These are phyloP conservation scores for Aaosphaeria pasadenensis DNA, from an alignment of 2,329 filamentous ascomycete genomes.

Conservation along the genomic window DNA sequence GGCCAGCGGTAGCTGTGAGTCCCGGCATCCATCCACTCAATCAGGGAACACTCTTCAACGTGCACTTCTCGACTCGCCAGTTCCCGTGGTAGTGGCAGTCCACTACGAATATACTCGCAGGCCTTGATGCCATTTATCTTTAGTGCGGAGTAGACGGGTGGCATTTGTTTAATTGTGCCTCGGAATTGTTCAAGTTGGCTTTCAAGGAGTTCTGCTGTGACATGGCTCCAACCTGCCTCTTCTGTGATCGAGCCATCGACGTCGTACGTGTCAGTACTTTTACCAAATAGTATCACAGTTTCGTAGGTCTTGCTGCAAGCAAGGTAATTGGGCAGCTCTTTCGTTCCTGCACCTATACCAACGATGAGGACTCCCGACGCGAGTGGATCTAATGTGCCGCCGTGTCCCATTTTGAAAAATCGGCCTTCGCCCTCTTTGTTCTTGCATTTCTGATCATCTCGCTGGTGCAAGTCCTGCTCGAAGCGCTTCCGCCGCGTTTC, in stretches of 20 bases:
- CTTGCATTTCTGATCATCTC: not conserved
- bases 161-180: slow-evolving; percentile 21
- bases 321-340: slow-evolving; percentile 22
- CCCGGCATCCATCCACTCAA: slow-evolving; percentile 20
- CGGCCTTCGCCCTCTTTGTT: not conserved
- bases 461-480: not conserved
- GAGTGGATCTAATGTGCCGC: slow-evolving; percentile 28
- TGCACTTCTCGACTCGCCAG: slow-evolving; percentile 25
- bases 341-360: slow-evolving; percentile 28
- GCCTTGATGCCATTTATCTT: slow-evolving; percentile 29
- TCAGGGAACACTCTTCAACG: slow-evolving; percentile 24
- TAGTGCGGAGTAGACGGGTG: slow-evolving; percentile 27
- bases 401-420: slow-evolving; percentile 27
- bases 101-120: slow-evolving; percentile 24
- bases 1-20: slow-evolving; percentile 14
- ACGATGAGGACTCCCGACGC: slow-evolving; percentile 29
- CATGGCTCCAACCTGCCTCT: slow-evolving; percentile 10
- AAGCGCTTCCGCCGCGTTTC: too few species aligned
- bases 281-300: slow-evolving; percentile 23
- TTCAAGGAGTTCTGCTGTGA: slow-evolving; percentile 17
- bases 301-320: slow-evolving; percentile 28
- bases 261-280: slow-evolving; percentile 30
- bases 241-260: slow-evolving; percentile 16
- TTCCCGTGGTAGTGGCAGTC: slow-evolving; percentile 19
- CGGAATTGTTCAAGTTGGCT: slow-evolving; percentile 14